A percentile compares a stretch with the other conserved stretches of the same genome.
phyloP scores from a whole-genome alignment of 2,329 filamentous ascomycete species.

The Hansfordia pulvinata region DNA sequence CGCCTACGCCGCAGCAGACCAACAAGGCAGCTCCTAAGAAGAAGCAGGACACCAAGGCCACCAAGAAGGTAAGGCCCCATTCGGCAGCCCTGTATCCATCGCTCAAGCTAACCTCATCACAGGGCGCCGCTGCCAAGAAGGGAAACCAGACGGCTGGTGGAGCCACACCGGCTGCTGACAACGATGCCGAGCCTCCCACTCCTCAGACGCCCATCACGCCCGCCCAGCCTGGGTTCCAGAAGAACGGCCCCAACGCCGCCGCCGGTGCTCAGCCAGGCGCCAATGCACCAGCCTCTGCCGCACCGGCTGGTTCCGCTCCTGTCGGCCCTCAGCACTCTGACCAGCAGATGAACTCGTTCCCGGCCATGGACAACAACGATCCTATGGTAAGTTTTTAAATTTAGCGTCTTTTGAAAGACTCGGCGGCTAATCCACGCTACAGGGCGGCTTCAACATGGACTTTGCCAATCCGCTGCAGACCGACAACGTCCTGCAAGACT shows the following conservation, averaged over 20 bases:
- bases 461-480: constrained; percentile 40
- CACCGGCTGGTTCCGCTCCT: constrained; percentile 26
- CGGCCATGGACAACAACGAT: constrained; percentile 27
- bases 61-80: constrained; percentile 49
- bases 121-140: constrained; percentile 48
- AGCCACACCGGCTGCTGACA: constrained; percentile 44
- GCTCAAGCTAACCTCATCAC: constrained; percentile 16
- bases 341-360: constrained; percentile 28
- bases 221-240: constrained; percentile 35
- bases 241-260: constrained; percentile 27
- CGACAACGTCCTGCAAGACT: constrained; percentile 48
- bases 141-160: constrained; percentile 40
- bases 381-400: constrained; percentile 25
- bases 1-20: constrained; percentile 61
- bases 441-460: constrained; percentile 33
- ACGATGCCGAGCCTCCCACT: constrained; percentile 43
- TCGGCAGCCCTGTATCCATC: constrained; percentile 3
- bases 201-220: constrained; percentile 54
- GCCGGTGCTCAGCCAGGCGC: constrained; percentile 22
- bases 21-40: constrained; percentile 69
- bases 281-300: constrained; percentile 29
- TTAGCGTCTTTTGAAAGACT: background rate
- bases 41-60: constrained; percentile 55
- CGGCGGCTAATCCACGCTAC: constrained; percentile 12
- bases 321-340: constrained; percentile 33